These are phyloP conservation scores for Helotiales sp. DNA, from an alignment of 2,329 filamentous ascomycete genomes.

Conservation along the genomic window DNA sequence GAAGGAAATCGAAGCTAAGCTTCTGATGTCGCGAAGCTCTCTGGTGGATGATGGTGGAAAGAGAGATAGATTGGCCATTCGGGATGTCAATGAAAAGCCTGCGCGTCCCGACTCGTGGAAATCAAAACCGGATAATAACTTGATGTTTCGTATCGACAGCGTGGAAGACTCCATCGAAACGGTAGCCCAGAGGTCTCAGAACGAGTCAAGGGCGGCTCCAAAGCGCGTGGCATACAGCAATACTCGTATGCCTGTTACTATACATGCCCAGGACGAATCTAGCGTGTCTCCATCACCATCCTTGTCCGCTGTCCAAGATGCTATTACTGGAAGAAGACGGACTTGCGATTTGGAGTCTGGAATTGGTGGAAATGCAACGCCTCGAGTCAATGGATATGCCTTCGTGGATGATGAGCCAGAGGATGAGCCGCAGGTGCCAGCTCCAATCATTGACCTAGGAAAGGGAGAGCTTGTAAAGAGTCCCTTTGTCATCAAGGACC, in stretches of 20 bases:
- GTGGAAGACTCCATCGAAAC: constrained; percentile 66
- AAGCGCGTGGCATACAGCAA: constrained; percentile 82
- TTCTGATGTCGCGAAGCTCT: constrained; percentile 51
- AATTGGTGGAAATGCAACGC: constrained; percentile 71
- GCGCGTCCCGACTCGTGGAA: constrained; percentile 81
- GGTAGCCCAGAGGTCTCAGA: constrained; percentile 69
- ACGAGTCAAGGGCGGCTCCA: constrained; percentile 73
- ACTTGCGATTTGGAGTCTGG: constrained; percentile 65
- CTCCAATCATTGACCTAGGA: constrained; percentile 60
- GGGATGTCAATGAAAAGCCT: constrained; percentile 71
- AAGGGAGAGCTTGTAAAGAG: constrained; percentile 68
- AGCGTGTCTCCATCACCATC: constrained; percentile 76
- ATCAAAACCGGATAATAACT: constrained; percentile 72
- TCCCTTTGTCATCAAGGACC: constrained; percentile 79
- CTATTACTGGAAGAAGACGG: constrained; percentile 75
- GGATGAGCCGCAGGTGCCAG: constrained; percentile 48
- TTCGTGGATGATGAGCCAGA: constrained; percentile 85
- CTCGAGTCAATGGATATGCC: constrained; percentile 88
- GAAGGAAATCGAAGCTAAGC: constrained; percentile 62
- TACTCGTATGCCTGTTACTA: constrained; percentile 71
- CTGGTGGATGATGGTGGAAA: constrained; percentile 60
- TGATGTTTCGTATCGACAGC: constrained; percentile 84
- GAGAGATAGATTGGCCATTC: constrained; percentile 65
- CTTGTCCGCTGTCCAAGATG: constrained; percentile 81
- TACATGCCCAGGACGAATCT: constrained; percentile 46